Conservation (phyloP, 169 alveolate genomes). For the Plasmodium fragile region DNA sequence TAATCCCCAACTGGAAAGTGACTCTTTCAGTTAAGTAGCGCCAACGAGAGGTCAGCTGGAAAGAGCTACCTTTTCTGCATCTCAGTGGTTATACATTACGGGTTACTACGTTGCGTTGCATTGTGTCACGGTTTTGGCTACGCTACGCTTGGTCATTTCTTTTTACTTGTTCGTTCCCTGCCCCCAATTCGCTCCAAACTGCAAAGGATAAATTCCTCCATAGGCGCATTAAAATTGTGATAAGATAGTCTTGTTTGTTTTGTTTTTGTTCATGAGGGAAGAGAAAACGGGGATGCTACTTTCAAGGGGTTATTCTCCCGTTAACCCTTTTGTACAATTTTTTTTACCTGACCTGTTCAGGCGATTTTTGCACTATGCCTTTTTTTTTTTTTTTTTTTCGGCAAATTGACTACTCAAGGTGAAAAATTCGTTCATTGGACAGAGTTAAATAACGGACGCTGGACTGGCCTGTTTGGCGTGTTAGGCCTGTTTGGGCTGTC, state of each 20-base stretch:
- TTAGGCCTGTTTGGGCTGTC: neutral
- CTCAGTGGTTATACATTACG: neutral
- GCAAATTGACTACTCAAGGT: neutral
- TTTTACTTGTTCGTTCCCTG: neutral
- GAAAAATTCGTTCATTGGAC: neutral
- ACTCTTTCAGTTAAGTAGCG: neutral
- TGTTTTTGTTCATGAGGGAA: neutral
- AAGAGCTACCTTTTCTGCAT: neutral
- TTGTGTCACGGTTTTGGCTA: neutral
- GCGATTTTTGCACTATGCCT: neutral
- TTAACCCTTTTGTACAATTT: neutral
- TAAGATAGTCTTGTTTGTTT: neutral
- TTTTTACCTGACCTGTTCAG: neutral
- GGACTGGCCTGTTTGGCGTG: neutral
- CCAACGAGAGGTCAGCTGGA: neutral
- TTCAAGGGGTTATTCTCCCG: neutral
- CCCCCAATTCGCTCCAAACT: neutral
- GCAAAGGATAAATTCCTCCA: neutral
- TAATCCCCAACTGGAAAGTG: neutral
- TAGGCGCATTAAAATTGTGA: too few relatives aligned
- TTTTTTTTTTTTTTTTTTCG: too few relatives aligned
- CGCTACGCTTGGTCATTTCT: neutral
- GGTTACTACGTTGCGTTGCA: neutral
- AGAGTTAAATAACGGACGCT: neutral
- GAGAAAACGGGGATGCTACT: neutral